Evolutionary conservation across 1,139 yeast species (phyloP).

Genomic region (Blastobotrys serpentis): DNA sequence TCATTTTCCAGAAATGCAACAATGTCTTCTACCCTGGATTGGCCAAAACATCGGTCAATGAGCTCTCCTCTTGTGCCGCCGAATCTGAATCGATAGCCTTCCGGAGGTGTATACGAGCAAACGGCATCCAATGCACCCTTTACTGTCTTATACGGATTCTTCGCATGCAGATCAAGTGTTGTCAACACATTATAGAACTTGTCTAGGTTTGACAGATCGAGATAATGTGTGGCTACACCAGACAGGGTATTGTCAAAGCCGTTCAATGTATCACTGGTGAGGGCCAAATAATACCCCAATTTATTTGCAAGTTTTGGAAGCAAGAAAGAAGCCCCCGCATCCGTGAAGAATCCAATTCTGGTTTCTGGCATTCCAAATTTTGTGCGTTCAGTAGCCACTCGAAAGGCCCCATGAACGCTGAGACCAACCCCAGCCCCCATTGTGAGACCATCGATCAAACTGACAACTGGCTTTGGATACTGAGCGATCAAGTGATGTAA

Average conservation of each 20-base stretch:
- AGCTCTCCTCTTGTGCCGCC: neutral
- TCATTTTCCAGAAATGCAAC: neutral
- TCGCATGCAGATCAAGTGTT: neutral
- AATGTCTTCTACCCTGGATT: neutral
- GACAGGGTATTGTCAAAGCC: conserved; percentile 1
- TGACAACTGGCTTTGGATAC: conserved; percentile 6
- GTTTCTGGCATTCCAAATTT: conserved; percentile 12
- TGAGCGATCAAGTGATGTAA: conserved; percentile 1
- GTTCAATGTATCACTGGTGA: conserved; percentile 7
- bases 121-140: neutral
- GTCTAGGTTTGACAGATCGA: neutral
- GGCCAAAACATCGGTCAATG: conserved; percentile 3
- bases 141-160: neutral
- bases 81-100: neutral
- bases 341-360: conserved; percentile 10
- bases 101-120: neutral
- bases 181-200: neutral
- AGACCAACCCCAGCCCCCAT: conserved; percentile 12
- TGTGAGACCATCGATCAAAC: conserved; percentile 8
- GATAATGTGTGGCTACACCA: conserved; percentile 10
- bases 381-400: conserved; percentile 12
- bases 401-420: conserved; percentile 8
- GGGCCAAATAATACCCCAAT: conserved; percentile 10
- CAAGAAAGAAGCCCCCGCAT: conserved; percentile 10
- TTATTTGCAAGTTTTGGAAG: conserved; percentile 1